Conservation (phyloP, 2,329 filamentous ascomycete genomes). For the Dothistroma septosporum region DNA sequence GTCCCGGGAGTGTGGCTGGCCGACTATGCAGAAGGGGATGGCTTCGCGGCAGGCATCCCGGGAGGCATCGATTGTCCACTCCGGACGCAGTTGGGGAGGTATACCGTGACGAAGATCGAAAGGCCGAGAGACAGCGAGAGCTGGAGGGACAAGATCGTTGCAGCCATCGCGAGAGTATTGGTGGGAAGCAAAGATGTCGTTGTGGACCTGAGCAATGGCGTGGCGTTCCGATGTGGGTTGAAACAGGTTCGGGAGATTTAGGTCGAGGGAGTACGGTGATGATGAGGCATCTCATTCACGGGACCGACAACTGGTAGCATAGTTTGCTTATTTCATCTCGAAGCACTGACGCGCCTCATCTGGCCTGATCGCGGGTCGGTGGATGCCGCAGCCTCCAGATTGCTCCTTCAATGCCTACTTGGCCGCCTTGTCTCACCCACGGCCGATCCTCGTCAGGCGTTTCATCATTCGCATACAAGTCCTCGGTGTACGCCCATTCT, state of each 20-base stretch:
- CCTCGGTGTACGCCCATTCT: constrained; percentile 66
- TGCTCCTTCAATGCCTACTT: constrained; percentile 31
- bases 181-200: background rate
- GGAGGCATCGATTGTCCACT: background rate
- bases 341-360: background rate
- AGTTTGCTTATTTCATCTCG: background rate
- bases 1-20: background rate
- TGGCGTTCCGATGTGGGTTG: background rate
- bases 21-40: background rate
- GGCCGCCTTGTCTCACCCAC: constrained; percentile 28
- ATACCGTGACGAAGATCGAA: background rate
- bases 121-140: background rate
- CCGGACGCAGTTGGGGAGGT: background rate
- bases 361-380: constrained; percentile 17
- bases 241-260: background rate
- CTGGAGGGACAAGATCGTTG: background rate
- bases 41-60: background rate
- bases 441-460: constrained; percentile 17
- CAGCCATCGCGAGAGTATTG: background rate
- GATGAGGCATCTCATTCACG: background rate
- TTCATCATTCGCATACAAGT: constrained; percentile 43
- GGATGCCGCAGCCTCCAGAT: constrained; percentile 34
- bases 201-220: background rate
- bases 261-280: background rate
- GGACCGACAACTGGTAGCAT: background rate